phyloP scores from a whole-genome alignment of 768 basidiomycete genomes.

The Suillus decipiens region DNA sequence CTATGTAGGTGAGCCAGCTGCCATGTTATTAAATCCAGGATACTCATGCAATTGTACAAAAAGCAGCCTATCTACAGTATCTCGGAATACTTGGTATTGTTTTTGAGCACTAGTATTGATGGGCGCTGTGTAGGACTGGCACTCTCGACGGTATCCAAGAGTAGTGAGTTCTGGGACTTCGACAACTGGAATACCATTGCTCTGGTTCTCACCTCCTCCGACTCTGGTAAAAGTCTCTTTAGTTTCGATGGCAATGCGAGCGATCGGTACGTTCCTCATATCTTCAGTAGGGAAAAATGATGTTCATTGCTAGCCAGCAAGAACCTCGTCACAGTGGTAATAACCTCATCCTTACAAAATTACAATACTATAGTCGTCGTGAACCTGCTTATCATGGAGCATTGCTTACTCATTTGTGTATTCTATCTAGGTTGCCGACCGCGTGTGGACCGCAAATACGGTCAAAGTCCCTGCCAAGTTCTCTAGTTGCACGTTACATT shows the following conservation, averaged over 20 bases:
- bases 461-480: no score
- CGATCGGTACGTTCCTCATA: constrained; percentile 49
- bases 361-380: constrained; percentile 9
- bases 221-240: constrained; percentile 80
- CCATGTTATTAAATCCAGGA: no score
- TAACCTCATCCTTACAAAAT: constrained; percentile 62
- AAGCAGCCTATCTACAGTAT: no score
- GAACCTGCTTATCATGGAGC: constrained; percentile 53
- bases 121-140: constrained; percentile 43
- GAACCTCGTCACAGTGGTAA: constrained; percentile 73
- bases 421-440: no score
- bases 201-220: constrained; percentile 73
- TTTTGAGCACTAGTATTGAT: constrained; percentile 1
- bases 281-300: not conserved
- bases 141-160: constrained; percentile 73
- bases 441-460: no score
- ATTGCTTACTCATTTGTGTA: no score
- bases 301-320: constrained; percentile 34
- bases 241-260: constrained; percentile 79
- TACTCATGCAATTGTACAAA: no score
- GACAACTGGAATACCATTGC: constrained; percentile 69
- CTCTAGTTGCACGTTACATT: no score
- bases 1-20: no score
- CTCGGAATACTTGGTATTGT: not conserved
- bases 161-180: constrained; percentile 61